phyloP scores from a whole-genome alignment of 2,329 filamentous ascomycete genomes.

The Ophiostoma angusticollis region DNA sequence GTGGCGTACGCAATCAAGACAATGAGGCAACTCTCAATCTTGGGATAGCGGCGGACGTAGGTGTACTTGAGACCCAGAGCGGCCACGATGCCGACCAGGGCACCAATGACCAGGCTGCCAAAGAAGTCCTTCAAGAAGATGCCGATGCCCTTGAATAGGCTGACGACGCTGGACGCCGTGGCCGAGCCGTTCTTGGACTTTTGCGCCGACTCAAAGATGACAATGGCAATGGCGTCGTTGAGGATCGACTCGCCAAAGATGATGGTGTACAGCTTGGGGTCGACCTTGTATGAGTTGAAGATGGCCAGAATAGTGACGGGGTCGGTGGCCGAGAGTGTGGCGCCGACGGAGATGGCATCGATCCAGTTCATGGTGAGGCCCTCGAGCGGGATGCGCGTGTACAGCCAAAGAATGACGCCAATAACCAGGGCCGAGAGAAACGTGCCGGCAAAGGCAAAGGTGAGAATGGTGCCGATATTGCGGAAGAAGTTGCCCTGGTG shows the following conservation, averaged over 20 bases:
- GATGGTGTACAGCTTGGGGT: constrained; percentile 95
- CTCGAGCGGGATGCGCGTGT: constrained; percentile 76
- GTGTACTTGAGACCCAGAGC: constrained; percentile 90
- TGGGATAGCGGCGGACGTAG: constrained; percentile 79
- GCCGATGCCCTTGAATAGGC: constrained; percentile 80
- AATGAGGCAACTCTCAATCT: constrained; percentile 92
- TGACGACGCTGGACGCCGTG: constrained; percentile 62
- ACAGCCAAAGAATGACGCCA: constrained; percentile 75
- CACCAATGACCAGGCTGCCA: constrained; percentile 78
- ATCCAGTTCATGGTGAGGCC: constrained; percentile 80
- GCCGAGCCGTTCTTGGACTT: constrained; percentile 69
- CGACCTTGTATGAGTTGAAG: constrained; percentile 98
- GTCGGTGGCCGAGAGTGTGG: constrained; percentile 91
- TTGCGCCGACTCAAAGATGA: constrained; percentile 95
- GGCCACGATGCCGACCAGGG: constrained; percentile 74
- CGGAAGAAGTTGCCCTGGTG: constrained; percentile 99
- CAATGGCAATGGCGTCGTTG: constrained; percentile 96
- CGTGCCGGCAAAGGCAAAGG: constrained; percentile 93
- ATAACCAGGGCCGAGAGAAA: constrained; percentile 96
- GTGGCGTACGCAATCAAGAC: constrained; percentile 90
- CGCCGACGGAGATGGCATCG: constrained; percentile 91
- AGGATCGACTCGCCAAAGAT: constrained; percentile 98
- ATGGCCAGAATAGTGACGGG: constrained; percentile 96
- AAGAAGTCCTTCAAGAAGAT: constrained; percentile 96
- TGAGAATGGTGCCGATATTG: constrained; percentile 93